Conservation (phyloP, 495 filamentous ascomycete species). For the Penicillium soppii region DNA sequence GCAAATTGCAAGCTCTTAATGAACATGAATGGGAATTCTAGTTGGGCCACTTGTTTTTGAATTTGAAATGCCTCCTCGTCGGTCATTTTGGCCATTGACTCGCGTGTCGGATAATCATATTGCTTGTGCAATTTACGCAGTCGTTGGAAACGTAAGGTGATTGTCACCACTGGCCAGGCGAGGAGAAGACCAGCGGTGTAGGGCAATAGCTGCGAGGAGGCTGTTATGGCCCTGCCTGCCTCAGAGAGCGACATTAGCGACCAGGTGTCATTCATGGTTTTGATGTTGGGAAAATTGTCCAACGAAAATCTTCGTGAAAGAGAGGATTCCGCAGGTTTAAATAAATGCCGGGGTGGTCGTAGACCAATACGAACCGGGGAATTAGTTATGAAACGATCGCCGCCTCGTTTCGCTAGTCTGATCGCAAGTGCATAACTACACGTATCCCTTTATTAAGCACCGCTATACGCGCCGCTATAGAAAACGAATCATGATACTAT, state of each 20-base stretch:
- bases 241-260: conserved; percentile 1
- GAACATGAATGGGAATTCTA: conserved; percentile 60
- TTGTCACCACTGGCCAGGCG: conserved; percentile 31
- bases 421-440: too few species aligned
- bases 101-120: conserved; percentile 53
- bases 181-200: conserved; percentile 23
- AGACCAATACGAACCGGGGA: too few species aligned
- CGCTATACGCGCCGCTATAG: too few species aligned
- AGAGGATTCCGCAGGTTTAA: too few species aligned
- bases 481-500: too few species aligned
- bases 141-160: conserved; percentile 49
- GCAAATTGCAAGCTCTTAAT: conserved; percentile 61
- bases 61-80: conserved; percentile 59
- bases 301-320: too few species aligned
- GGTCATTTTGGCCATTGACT: conserved; percentile 61
- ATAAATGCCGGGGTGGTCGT: too few species aligned
- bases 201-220: conserved; percentile 21
- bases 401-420: too few species aligned
- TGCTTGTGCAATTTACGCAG: conserved; percentile 43
- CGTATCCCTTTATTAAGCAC: too few species aligned
- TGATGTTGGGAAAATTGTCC: too few species aligned
- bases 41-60: conserved; percentile 43
- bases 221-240: conserved; percentile 1
- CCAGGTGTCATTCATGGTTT: conserved; percentile 13
- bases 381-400: too few species aligned